Evolutionary conservation across 1,139 yeast genomes (phyloP).

Genomic region (Debaryomyces singareniensis): DNA sequence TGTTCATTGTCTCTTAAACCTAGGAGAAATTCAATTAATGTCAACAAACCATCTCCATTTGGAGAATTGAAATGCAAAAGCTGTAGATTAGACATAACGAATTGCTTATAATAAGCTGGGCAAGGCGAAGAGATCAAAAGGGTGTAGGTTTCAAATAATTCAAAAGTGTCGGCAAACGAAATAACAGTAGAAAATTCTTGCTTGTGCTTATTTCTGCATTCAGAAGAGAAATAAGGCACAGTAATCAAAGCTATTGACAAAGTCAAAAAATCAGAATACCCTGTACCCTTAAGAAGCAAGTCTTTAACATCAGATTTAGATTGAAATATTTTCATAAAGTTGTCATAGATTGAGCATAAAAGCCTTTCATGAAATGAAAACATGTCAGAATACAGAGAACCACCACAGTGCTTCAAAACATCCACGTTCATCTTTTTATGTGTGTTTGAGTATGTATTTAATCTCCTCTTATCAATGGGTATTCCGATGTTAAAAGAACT

Average conservation of each 20-base stretch:
- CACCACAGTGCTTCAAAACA: too few species aligned
- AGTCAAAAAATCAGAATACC: conserved; percentile 61
- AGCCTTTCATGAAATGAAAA: conserved; percentile 15
- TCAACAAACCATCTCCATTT: conserved; percentile 55
- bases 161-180: conserved; percentile 50
- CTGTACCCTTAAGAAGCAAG: conserved; percentile 62
- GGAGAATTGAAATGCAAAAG: conserved; percentile 49
- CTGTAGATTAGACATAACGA: conserved; percentile 43
- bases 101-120: conserved; percentile 33
- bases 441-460: conserved; percentile 36
- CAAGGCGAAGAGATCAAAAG: conserved; percentile 40
- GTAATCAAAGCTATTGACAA: conserved; percentile 47
- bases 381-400: conserved; percentile 1
- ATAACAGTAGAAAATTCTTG: conserved; percentile 12
- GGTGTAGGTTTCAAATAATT: conserved; percentile 51
- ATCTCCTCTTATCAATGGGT: conserved; percentile 55
- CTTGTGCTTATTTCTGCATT: conserved; percentile 6
- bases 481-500: conserved; percentile 52
- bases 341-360: conserved; percentile 27
- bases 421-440: conserved; percentile 6
- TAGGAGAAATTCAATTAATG: conserved; percentile 68
- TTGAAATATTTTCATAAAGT: conserved; percentile 27
- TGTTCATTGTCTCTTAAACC: conserved; percentile 74
- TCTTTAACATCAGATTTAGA: conserved; percentile 46
- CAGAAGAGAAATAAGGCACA: conserved; percentile 24